Percentiles rank a stretch among this genome's conserved stretches.
Conservation (phyloP, 192 early-diverging fungal genomes). For the Pilaira anomala region DNA sequence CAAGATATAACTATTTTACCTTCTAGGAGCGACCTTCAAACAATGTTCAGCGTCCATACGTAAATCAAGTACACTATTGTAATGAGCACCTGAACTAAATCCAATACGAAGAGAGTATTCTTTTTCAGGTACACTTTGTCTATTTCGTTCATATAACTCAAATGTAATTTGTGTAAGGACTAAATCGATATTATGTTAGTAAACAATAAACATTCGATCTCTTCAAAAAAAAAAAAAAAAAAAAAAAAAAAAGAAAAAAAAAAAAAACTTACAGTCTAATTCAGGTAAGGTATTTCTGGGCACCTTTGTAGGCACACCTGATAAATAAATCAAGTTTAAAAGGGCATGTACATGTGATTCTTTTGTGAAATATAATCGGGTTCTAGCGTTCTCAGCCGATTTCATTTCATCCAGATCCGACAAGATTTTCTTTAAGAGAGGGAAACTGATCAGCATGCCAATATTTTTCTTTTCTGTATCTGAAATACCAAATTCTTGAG, state of each 20-base stretch:
- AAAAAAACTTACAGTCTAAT: constrained; percentile 74
- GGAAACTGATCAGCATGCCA: constrained; percentile 71
- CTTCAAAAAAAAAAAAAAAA: too few relatives aligned
- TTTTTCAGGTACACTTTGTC: constrained; percentile 47
- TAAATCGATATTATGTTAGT: constrained; percentile 21
- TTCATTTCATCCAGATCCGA: constrained; percentile 66
- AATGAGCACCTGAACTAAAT: constrained; percentile 91
- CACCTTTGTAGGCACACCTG: constrained; percentile 75
- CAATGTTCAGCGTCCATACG: constrained; percentile 82
- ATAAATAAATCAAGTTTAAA: constrained; percentile 86
- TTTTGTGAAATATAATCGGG: constrained; percentile 95
- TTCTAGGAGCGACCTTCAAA: constrained; percentile 77
- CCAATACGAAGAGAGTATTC: constrained; percentile 90
- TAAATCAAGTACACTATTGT: constrained; percentile 84
- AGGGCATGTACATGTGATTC: constrained; percentile 91
- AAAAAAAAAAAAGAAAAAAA: background rate
- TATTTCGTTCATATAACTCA: constrained; percentile 86
- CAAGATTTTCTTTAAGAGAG: constrained; percentile 76
- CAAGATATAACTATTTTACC: constrained; percentile 30
- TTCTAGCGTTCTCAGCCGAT: constrained; percentile 50
- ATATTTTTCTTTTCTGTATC: constrained; percentile 84
- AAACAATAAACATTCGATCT: too few relatives aligned
- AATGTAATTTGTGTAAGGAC: constrained; percentile 96
- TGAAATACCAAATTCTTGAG: constrained; percentile 90
- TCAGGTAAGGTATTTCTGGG: constrained; percentile 69